These are phyloP conservation scores for Sordariomycetes sp. DNA, from an alignment of 2,329 filamentous ascomycete species.

Conservation along the genomic window DNA sequence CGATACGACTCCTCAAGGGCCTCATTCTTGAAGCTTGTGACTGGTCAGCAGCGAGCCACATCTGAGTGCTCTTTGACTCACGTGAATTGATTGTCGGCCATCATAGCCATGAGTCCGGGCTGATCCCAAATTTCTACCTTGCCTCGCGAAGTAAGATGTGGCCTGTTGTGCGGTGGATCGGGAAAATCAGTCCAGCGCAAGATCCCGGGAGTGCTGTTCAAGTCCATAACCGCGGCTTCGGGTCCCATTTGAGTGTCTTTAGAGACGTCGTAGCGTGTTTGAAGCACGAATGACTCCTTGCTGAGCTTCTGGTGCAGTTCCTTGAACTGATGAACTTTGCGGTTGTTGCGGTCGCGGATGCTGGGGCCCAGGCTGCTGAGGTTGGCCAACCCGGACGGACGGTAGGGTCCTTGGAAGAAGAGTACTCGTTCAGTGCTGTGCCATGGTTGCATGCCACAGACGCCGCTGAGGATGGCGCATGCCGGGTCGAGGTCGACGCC, in stretches of 20 bases:
- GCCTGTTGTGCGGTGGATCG: conserved; percentile 40
- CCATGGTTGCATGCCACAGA: conserved; percentile 46
- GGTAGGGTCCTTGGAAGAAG: conserved; percentile 39
- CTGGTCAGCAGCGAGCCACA: background rate
- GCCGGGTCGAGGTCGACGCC: conserved; percentile 38
- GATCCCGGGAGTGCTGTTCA: conserved; percentile 34
- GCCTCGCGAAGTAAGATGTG: conserved; percentile 40
- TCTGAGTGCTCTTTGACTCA: conserved; percentile 26
- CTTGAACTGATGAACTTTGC: too few relatives aligned
- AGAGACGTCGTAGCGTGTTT: conserved; percentile 43
- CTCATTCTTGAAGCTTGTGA: conserved; percentile 39
- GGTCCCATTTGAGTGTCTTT: conserved; percentile 37
- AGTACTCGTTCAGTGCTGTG: conserved; percentile 40
- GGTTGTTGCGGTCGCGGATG: conserved; percentile 23
- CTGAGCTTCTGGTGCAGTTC: conserved; percentile 44
- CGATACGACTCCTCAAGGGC: conserved; percentile 42
- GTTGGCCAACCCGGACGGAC: conserved; percentile 35
- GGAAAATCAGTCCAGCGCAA: conserved; percentile 53
- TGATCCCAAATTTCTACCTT: conserved; percentile 48
- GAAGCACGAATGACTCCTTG: conserved; percentile 48
- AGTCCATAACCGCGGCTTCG: conserved; percentile 20
- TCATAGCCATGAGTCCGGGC: conserved; percentile 33
- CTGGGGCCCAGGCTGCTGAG: conserved; percentile 25
- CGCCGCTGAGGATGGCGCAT: conserved; percentile 44
- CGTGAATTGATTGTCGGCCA: conserved; percentile 41